These are phyloP conservation scores for Beta lomatogona DNA, from an alignment of 179 eudicot genomes.

Conservation along the genomic window DNA sequence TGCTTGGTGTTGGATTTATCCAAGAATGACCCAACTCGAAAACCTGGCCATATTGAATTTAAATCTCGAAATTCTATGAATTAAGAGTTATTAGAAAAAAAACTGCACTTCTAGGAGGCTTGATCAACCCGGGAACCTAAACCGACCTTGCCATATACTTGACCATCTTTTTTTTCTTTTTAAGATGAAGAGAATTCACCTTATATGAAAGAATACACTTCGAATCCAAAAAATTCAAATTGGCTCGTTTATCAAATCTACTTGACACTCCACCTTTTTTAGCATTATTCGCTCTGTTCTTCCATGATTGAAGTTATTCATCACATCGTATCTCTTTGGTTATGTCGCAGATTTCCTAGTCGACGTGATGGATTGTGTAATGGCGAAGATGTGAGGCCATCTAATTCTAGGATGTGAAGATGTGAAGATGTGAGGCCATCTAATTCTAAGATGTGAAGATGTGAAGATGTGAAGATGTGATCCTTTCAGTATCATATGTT, in stretches of 20 bases:
- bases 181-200: too few species aligned
- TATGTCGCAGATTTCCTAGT: constrained; percentile 66
- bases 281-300: neutral
- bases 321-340: neutral
- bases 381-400: constrained; percentile 66
- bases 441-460: neutral
- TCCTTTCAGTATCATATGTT: constrained; percentile 10
- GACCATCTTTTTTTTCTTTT: too few species aligned
- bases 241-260: neutral
- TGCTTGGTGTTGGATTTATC: neutral
- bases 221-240: neutral
- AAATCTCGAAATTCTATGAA: too few species aligned
- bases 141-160: neutral
- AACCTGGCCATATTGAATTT: too few species aligned
- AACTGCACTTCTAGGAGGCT: neutral
- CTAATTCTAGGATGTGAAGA: too few species aligned
- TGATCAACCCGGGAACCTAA: neutral
- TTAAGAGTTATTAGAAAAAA: too few species aligned
- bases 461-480: constrained; percentile 3
- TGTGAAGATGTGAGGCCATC: neutral
- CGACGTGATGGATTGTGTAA: constrained; percentile 72
- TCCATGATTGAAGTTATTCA: neutral
- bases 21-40: neutral
- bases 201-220: too few species aligned
- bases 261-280: neutral